Evolutionary conservation across 257 asterid species (phyloP).

Genomic region (Schizonepeta tenuifolia): DNA sequence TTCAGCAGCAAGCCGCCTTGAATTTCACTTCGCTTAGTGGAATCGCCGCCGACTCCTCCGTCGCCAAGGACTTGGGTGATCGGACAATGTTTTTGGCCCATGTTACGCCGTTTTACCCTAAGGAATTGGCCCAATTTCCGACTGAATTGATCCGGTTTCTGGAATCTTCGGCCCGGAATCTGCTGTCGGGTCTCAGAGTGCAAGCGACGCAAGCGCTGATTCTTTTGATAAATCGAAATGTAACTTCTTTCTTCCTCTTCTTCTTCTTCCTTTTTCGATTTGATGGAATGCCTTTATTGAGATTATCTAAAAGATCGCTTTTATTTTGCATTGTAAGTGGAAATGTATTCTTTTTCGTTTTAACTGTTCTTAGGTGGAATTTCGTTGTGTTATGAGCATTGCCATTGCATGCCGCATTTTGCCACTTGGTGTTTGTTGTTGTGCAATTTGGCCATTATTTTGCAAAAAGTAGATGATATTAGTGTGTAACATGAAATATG

Average conservation of each 20-base stretch:
- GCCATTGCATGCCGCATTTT: not conserved
- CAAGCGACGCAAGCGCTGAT: constrained; percentile 74
- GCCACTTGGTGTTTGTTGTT: not conserved
- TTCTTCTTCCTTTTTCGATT: not conserved
- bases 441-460: too few species aligned
- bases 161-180: constrained; percentile 57
- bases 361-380: not conserved
- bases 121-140: constrained; percentile 57
- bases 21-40: constrained; percentile 83
- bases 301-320: not conserved
- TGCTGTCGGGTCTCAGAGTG: constrained; percentile 76
- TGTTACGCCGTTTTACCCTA: constrained; percentile 70
- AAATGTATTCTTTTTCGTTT: not conserved
- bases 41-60: constrained; percentile 57
- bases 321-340: not conserved
- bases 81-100: constrained; percentile 80
- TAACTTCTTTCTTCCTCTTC: constrained; percentile 5
- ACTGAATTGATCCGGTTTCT: constrained; percentile 65
- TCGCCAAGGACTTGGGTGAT: constrained; percentile 77
- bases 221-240: constrained; percentile 77
- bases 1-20: constrained; percentile 77
- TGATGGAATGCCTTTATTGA: constrained; percentile 2
- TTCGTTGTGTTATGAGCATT: not conserved
- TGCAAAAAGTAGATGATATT: too few species aligned
- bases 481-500: not conserved